Evolutionary conservation across 1,284 basidiomycete genomes (phyloP).

Genomic region (Microbotryomycetes sp.): DNA sequence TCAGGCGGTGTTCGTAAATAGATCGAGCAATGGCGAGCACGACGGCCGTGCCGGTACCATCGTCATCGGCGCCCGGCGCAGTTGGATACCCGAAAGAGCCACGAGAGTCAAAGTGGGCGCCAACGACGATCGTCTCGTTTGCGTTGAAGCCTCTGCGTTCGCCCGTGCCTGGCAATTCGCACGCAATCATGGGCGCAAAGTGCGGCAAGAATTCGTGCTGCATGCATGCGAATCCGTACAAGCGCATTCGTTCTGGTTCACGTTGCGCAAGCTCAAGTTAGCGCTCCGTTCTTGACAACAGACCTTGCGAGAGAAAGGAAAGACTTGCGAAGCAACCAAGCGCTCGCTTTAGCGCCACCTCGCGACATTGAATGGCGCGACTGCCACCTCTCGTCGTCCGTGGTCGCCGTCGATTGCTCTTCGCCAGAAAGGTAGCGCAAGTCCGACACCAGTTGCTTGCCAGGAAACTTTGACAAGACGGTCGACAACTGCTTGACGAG

Average conservation of each 20-base stretch:
- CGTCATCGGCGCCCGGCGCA: slow-evolving; percentile 34
- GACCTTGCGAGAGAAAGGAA: not conserved
- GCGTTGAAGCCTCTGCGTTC: not conserved
- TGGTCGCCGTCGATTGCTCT: slow-evolving; percentile 7
- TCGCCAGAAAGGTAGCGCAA: slow-evolving; percentile 25
- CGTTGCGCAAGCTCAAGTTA: not conserved
- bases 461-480: slow-evolving; percentile 1
- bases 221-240: slow-evolving; percentile 18
- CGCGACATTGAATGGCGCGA: slow-evolving; percentile 27
- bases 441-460: slow-evolving; percentile 15
- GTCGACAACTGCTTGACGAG: slow-evolving; percentile 4
- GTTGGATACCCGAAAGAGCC: slow-evolving; percentile 29
- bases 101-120: slow-evolving; percentile 34
- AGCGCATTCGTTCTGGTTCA: slow-evolving; percentile 8
- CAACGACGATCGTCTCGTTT: slow-evolving; percentile 35
- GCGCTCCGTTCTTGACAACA: too few relatives aligned
- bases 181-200: slow-evolving; percentile 27
- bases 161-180: slow-evolving; percentile 14
- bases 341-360: slow-evolving; percentile 11
- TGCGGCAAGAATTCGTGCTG: slow-evolving; percentile 8
- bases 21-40: slow-evolving; percentile 37
- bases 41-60: slow-evolving; percentile 31
- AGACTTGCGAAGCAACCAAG: slow-evolving; percentile 18
- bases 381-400: slow-evolving; percentile 13
- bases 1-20: slow-evolving; percentile 18